Evolutionary conservation across 805 yeast species (phyloP), one percentile per base, ranked within the genome.

Genomic region (Cyberlindnera samutprakarnensis): DNA sequence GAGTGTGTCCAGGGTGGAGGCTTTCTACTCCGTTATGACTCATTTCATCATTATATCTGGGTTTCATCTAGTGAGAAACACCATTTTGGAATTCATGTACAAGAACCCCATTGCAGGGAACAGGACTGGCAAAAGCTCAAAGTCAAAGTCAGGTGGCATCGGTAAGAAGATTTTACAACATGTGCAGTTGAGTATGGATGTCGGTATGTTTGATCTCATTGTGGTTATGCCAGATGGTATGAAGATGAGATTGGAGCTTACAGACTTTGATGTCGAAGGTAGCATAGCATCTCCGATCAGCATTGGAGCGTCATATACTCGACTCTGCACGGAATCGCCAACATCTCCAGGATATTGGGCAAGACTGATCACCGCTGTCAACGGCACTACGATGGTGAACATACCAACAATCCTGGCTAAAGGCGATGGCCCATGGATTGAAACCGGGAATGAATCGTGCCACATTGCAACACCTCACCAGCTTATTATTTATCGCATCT

Each of bases 401-500:
- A 23, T 52, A 5, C 58, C 67, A 1, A 55, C 58, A 14, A 44
- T 62, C 4, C 22, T 49, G 6, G 37, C 42, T 2, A 56, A 54
- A 20, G 40, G 44, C 5, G 38, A 39, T 2, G 39, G 41, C 6
- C 33, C 43, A 46, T 44, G 72, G 67, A 61, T 57, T 58, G 26
- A 56, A 56, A 28, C 62, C 46, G 43, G 52, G 47, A 46, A 62
- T 57, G 48, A 62, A 47, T 31, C 62, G 36, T 61, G 73, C 43
- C 68, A 77, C 33, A 50, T 79, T 27, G 62, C 64, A 16, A 63
- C 86, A 31, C 96, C 96, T 0, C 73, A 79, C 52, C 74, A 75
- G 33, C 83, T 83, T 49, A 64, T 82, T 31, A 74, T 84, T 33
- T 84, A 83, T 57, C 70, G 77, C 16, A 68, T 88, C n/a, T 74